A percentile compares a stretch with the other conserved stretches of the same genome.
These are phyloP conservation scores for Trypanosomatidae sp. DNA, from an alignment of 208 protist genomes.

Conservation along the genomic window DNA sequence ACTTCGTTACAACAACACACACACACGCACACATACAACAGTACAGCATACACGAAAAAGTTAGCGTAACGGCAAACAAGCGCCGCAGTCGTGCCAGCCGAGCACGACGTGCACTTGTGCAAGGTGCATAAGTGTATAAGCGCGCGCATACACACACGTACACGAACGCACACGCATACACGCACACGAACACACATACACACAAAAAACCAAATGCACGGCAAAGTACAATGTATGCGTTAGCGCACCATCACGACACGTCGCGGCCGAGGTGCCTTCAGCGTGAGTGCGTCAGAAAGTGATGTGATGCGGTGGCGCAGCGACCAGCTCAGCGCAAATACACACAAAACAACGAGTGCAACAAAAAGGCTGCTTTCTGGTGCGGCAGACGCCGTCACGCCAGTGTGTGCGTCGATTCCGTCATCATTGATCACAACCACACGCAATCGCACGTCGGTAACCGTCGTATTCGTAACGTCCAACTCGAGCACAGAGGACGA, in stretches of 20 bases:
- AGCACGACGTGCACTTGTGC: no score
- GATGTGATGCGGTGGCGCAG: conserved; percentile 18
- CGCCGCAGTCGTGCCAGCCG: no score
- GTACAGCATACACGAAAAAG: no score
- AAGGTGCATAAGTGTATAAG: background rate
- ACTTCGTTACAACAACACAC: no score
- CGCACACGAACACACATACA: background rate
- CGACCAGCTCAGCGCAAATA: conserved; percentile 11
- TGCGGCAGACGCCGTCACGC: background rate
- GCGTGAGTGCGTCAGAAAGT: conserved; percentile 12
- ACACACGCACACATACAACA: no score
- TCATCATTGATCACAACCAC: conserved; percentile 10
- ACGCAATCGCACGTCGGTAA: conserved; percentile 18
- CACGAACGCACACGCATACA: background rate
- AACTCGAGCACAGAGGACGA: conserved; percentile 10
- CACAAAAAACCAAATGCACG: background rate
- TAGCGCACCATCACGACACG: conserved; percentile 20
- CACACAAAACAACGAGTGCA: conserved; percentile 9
- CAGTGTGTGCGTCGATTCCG: conserved; percentile 5
- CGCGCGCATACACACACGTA: background rate
- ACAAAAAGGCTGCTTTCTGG: conserved; percentile 8
- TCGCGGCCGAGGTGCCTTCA: conserved; percentile 28
- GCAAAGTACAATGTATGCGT: background rate
- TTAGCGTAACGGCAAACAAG: no score
- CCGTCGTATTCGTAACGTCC: conserved; percentile 13